Evolutionary conservation across 2,329 filamentous ascomycete genomes (phyloP).

Genomic region (Xylaria sp.): DNA sequence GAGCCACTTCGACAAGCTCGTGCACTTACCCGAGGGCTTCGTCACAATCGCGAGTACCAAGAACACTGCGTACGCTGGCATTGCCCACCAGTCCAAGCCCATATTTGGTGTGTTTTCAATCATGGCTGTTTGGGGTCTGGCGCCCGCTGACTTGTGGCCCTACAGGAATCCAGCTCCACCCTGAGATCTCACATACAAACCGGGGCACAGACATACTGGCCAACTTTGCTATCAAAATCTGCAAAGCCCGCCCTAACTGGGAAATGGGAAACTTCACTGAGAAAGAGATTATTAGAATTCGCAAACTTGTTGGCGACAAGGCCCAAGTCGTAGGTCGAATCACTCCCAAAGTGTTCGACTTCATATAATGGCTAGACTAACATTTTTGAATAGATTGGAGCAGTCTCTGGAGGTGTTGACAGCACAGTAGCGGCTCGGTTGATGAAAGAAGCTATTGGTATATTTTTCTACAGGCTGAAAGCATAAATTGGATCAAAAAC

Average conservation of each 20-base stretch:
- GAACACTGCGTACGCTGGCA: conserved; percentile 81
- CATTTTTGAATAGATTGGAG: conserved; percentile 58
- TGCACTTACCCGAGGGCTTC: conserved; percentile 74
- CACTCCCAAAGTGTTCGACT: background rate
- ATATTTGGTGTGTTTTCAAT: conserved; percentile 62
- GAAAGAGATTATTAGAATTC: conserved; percentile 80
- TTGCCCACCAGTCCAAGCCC: conserved; percentile 71
- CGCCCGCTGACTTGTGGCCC: conserved; percentile 16
- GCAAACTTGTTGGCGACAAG: conserved; percentile 77
- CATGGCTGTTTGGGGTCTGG: background rate
- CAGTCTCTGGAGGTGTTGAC: conserved; percentile 85
- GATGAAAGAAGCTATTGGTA: conserved; percentile 80
- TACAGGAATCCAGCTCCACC: conserved; percentile 81
- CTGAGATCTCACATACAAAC: conserved; percentile 64
- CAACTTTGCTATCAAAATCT: conserved; percentile 88
- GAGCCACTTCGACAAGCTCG: conserved; percentile 89
- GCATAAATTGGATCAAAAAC: background rate
- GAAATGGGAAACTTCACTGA: conserved; percentile 83
- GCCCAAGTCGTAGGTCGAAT: conserved; percentile 67
- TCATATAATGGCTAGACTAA: background rate
- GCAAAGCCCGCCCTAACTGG: conserved; percentile 78
- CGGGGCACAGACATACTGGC: conserved; percentile 43
- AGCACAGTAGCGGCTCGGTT: conserved; percentile 85
- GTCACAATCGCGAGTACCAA: conserved; percentile 73
- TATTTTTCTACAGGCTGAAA: background rate